A percentile compares a stretch with the other conserved stretches of the same genome.
These are phyloP conservation scores for Exutisphaerella laricina DNA, from an alignment of 2,329 filamentous ascomycete species.

Conservation along the genomic window DNA sequence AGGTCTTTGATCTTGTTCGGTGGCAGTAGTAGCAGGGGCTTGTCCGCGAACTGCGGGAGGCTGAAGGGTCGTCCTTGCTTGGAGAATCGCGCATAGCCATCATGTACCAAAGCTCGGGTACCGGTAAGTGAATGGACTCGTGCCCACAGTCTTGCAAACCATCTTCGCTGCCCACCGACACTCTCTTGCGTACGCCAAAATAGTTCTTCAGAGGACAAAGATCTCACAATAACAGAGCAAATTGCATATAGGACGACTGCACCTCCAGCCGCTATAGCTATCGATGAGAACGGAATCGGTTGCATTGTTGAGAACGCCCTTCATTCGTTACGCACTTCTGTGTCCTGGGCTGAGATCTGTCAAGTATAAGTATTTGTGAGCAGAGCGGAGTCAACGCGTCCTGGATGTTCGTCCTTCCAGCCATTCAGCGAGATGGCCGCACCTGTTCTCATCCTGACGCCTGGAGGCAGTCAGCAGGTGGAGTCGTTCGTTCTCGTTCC, in stretches of 20 bases:
- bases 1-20: constrained; percentile 19
- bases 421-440: background rate
- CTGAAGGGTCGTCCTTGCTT: constrained; percentile 15
- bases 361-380: background rate
- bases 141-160: constrained; percentile 4
- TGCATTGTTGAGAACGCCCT: background rate
- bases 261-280: background rate
- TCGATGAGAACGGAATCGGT: background rate
- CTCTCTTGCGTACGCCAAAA: background rate
- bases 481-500: background rate
- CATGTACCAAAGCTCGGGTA: constrained; percentile 1
- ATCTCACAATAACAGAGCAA: background rate
- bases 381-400: background rate
- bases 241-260: background rate
- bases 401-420: background rate
- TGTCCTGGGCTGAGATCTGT: background rate
- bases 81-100: constrained; percentile 4
- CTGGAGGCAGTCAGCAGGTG: background rate
- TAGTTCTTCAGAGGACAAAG: background rate
- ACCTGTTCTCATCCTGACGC: background rate
- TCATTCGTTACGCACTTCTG: background rate
- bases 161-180: background rate
- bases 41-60: constrained; percentile 20
- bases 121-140: constrained; percentile 1
- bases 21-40: constrained; percentile 19